These are phyloP conservation scores for Zychaea mexicana DNA, from an alignment of 371 early-diverging fungal genomes.

Conservation along the genomic window DNA sequence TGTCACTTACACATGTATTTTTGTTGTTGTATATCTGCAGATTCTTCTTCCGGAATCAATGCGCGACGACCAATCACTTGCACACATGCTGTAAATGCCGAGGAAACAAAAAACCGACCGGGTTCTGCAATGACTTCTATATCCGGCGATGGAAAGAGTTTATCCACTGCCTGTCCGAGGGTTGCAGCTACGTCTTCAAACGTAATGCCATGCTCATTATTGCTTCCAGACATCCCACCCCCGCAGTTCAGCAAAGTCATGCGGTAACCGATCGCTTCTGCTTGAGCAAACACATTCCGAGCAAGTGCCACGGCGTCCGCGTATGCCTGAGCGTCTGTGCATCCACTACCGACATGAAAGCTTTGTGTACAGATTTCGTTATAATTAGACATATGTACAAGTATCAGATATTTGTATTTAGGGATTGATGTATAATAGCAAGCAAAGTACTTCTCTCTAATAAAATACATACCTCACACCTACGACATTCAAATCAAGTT, in stretches of 20 bases:
- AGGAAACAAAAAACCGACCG: constrained; percentile 93
- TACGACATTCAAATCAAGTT: constrained; percentile 81
- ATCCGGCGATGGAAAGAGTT: constrained; percentile 65
- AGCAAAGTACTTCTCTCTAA: too few relatives aligned
- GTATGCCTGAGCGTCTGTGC: constrained; percentile 89
- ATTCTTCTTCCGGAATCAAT: constrained; percentile 36
- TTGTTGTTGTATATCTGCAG: constrained; percentile 14
- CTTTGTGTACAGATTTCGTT: constrained; percentile 21
- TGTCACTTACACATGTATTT: constrained; percentile 76
- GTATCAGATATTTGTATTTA: too few relatives aligned
- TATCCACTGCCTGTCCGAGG: constrained; percentile 80
- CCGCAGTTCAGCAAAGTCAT: constrained; percentile 91
- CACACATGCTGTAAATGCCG: constrained; percentile 91
- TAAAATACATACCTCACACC: constrained; percentile 66
- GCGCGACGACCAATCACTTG: constrained; percentile 84
- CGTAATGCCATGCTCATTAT: constrained; percentile 69
- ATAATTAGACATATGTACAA: too few relatives aligned
- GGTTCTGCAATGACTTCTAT: constrained; percentile 97
- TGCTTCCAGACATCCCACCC: constrained; percentile 92
- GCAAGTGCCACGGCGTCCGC: constrained; percentile 88
- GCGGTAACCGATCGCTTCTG: constrained; percentile 70
- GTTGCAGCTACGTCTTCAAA: constrained; percentile 85
- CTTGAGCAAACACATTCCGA: constrained; percentile 87
- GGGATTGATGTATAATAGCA: too few relatives aligned
- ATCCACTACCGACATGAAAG: constrained; percentile 96